Evolutionary conservation across 1,284 basidiomycete species (phyloP).

Genomic region (Psilocybe mexicana): DNA sequence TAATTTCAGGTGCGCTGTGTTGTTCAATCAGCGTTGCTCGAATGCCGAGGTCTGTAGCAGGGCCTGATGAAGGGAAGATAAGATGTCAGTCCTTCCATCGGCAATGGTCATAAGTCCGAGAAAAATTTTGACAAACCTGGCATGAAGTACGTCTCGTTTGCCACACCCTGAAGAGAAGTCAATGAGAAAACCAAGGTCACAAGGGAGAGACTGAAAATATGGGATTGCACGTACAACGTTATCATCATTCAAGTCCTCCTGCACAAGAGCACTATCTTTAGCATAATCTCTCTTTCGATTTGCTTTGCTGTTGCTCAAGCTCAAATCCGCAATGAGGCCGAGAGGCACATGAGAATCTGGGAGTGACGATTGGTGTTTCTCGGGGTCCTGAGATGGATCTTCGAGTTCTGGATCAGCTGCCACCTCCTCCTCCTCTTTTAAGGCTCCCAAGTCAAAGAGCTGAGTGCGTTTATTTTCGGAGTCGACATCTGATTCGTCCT

Average conservation of each 20-base stretch:
- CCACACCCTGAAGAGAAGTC: constrained; percentile 54
- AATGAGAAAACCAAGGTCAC: constrained; percentile 8
- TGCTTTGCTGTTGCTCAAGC: constrained; percentile 53
- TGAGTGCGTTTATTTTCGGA: constrained; percentile 27
- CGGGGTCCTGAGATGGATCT: constrained; percentile 34
- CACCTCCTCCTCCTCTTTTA: constrained; percentile 26
- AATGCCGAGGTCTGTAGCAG: constrained; percentile 65
- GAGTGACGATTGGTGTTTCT: constrained; percentile 49
- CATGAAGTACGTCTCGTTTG: constrained; percentile 80
- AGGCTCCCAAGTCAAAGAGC: constrained; percentile 21
- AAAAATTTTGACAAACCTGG: constrained; percentile 50
- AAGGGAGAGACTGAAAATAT: neutral
- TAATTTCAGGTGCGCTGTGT: constrained; percentile 79
- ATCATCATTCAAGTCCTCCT: constrained; percentile 57
- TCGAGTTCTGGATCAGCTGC: constrained; percentile 20
- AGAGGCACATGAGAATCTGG: constrained; percentile 72
- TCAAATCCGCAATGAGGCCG: constrained; percentile 70
- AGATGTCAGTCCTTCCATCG: neutral
- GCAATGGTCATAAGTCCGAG: neutral
- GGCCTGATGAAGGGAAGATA: constrained; percentile 43
- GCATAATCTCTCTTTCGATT: constrained; percentile 42
- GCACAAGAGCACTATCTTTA: constrained; percentile 35
- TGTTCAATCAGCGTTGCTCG: constrained; percentile 77
- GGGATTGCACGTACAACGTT: constrained; percentile 54
- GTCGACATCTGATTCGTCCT: constrained; percentile 39